Base-by-base conservation (phyloP, 2,329 filamentous ascomycete genomes). In the Trichoderma koningiopsis region DNA sequence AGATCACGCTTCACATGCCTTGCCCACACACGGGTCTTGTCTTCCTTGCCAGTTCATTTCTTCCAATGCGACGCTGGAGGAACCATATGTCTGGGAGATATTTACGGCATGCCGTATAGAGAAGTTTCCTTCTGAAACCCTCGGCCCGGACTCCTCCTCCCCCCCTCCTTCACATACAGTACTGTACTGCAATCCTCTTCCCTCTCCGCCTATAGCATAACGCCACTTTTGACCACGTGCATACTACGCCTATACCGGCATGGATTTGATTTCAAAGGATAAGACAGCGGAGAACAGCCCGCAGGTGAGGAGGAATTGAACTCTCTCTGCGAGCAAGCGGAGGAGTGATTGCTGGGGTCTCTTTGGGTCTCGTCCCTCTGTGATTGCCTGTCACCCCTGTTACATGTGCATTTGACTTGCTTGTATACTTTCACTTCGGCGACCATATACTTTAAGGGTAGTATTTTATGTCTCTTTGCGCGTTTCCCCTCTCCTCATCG, bases 211-310 rank as follows among this genome's bases (percentile, higher is more conserved):
- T 55, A 40, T 52, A 69, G 59, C 31, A 65, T 31, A 60, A 69
- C 68, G 68, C 68, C 68, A 69, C 68, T 55, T n/a, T 53, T 65
- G 24, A 29, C 68, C 68, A 69, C 68, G 68, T 69, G 68, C 68
- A 37, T 58, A 58, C 68, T 69, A 69, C 53, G 53, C 68, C 60
- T 13, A 37, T 64, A 60, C 35, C 37, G 60, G 68, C 52, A 64
- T 69, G 68, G 68, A 14, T 37, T 57, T 22, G 56, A 49, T 57
- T 66, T 37, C 40, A n/a, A n/a, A 43, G 40, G 40, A 43, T 43
- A 66, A 49, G 52, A n/a, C 62, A 29, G 62, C 37, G 62, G 62
- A 65, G 62, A 65, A 31, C 35, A 57, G 29, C 57, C 62, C 62
- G 59, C 57, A 31, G 52, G 40, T 49, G 52, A 56, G 59, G 66